These are phyloP conservation scores for Lotus japonicus DNA, from an alignment of 306 rosid species.

Conservation along the genomic window DNA sequence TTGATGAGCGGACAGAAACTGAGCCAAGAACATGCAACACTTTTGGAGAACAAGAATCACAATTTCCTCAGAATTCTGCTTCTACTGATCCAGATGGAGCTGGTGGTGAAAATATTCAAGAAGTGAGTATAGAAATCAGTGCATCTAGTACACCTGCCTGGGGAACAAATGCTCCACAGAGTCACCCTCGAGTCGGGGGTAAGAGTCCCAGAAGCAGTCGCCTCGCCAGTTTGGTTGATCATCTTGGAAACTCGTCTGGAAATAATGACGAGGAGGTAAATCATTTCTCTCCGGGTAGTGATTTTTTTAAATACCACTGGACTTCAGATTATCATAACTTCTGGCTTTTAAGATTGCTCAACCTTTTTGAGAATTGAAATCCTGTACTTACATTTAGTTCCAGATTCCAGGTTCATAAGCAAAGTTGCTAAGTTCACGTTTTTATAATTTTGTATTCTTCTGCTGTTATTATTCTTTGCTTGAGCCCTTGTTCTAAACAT, in stretches of 20 bases:
- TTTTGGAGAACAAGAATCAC: conserved; percentile 44
- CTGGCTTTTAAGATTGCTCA: conserved; percentile 17
- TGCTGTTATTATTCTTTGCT: not conserved
- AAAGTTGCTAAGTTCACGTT: not conserved
- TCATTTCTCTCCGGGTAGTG: conserved; percentile 4
- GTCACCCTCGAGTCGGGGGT: conserved; percentile 51
- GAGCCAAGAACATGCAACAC: conserved; percentile 42
- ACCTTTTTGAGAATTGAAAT: conserved; percentile 8
- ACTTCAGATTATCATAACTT: not conserved
- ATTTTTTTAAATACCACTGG: conserved; percentile 4
- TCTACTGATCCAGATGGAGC: conserved; percentile 41
- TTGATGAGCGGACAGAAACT: conserved; percentile 49
- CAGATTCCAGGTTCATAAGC: not conserved
- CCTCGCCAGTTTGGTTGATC: conserved; percentile 45
- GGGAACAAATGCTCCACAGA: conserved; percentile 67
- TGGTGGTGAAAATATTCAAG: conserved; percentile 48
- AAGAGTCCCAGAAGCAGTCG: conserved; percentile 50
- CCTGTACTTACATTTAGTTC: not conserved
- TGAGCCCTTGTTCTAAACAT: not conserved
- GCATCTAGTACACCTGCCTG: conserved; percentile 56
- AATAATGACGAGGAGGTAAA: conserved; percentile 42
- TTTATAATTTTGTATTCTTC: not conserved
- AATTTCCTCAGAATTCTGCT: conserved; percentile 47
- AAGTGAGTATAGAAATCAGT: conserved; percentile 45
- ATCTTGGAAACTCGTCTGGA: conserved; percentile 37